phyloP scores from a whole-genome alignment of 768 basidiomycete species.

The Psilocybe azurescens region DNA sequence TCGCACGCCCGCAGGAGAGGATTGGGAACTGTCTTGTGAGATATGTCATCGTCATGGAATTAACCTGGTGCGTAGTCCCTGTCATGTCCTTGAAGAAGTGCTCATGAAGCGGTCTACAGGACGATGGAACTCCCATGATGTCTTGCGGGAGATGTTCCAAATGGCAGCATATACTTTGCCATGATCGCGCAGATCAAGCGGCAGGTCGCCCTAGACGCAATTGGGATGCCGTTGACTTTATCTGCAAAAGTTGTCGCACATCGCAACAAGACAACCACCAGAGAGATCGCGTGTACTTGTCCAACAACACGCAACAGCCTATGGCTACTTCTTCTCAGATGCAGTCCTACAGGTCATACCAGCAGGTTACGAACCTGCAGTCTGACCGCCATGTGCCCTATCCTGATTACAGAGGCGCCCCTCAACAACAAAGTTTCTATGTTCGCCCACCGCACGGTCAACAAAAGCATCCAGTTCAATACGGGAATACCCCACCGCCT shows the following conservation, averaged over 20 bases:
- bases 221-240: conserved; percentile 88
- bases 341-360: conserved; percentile 17
- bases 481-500: conserved; percentile 9
- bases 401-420: not conserved
- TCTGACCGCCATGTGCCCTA: conserved; percentile 16
- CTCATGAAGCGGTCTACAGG: conserved; percentile 46
- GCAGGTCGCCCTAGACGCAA: conserved; percentile 73
- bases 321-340: conserved; percentile 12
- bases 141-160: conserved; percentile 81
- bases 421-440: conserved; percentile 19
- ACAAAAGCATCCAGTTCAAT: conserved; percentile 20
- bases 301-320: conserved; percentile 11
- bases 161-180: conserved; percentile 93
- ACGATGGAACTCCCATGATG: conserved; percentile 79
- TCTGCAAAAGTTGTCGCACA: conserved; percentile 64
- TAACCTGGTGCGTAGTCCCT: conserved; percentile 62
- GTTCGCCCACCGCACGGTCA: conserved; percentile 20
- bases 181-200: conserved; percentile 71
- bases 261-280: conserved; percentile 11
- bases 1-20: conserved; percentile 60
- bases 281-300: conserved; percentile 1
- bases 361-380: conserved; percentile 5
- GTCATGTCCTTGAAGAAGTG: not conserved
- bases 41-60: conserved; percentile 75
- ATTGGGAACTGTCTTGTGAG: conserved; percentile 91